Base-by-base conservation (phyloP, 2,329 filamentous ascomycete species). In the Xylaria arbuscula region DNA sequence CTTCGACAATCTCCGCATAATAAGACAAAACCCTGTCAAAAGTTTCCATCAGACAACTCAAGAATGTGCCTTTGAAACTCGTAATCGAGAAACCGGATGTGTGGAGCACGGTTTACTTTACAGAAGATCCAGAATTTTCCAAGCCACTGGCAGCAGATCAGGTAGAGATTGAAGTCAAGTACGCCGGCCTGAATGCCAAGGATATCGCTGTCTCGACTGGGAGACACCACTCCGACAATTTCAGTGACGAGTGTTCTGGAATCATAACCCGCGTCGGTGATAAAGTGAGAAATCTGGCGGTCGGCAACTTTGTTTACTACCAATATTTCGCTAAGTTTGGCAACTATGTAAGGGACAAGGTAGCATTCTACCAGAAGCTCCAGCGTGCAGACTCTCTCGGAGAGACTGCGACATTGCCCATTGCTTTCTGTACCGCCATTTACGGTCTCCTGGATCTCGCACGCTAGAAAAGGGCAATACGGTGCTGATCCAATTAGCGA, bases 81-180 rank as follows among this genome's bases (percentile, higher is more conserved):
- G 34, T 32, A 4, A 60, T 65, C 19, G 38, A 65, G 24, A 51
- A 48, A 9, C 64, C 67, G 15, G 67, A 64, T 1, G 34, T 67
- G 4, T 38, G 67, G 5, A 62, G 47, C 15, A 51, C 64, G 2
- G 3, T 70, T 9, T 64, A 51, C 59, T 67, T 67, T 36, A 48
- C 40, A 7, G 11, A 17, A 1, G 59, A 67, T 28, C 2, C n/a
- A 1, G 64, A 55, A 1, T 64, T 64, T 9, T 34, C n/a, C 2
- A 57, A 42, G 17, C 38, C 38, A 1, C 53, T 68, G 1, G 13
- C 28, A 22, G 3, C 32, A 10, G 61, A 65, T 24, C 6, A 36
- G 40, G 57, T 68, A 5, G 59, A 70, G 36, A 62, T 70, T 36
- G 40, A 70, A 22, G 56, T 62, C 15, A 48, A 53, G 4, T 34